Evolutionary conservation across 1,139 yeast genomes (phyloP), one percentile per base, ranked within the genome.

Genomic region (Yamadazyma sp.): DNA sequence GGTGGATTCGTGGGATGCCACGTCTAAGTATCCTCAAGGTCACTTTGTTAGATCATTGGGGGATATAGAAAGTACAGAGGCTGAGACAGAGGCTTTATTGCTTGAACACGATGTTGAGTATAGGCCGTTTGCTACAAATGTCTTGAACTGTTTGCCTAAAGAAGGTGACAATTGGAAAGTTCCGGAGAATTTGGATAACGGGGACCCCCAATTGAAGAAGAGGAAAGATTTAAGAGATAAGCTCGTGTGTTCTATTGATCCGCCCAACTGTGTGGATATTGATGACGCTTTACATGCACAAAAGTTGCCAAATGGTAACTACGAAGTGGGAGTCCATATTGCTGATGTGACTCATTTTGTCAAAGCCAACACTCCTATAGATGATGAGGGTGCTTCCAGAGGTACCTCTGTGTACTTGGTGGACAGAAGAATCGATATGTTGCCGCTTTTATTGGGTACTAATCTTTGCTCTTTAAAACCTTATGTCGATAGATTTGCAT

Each of bases 321-420:
- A 78, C 66, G 96, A 92, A 60, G 96, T 94, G 37, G 98, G 99
- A 55, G 99, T 94, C 24, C 99, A 94, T 59, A 94, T 94, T 67
- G 99, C 99, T 6, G 99, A 94, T 67, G 99, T 94, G 16, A 88
- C 97, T 1, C 95, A 94, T 62, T 94, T 94, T 54, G 98, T 94
- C 34, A 88, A 89, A 61, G 84, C 98, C 1, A 86, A 83, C 47
- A 89, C 97, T 4, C 82, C 98, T 0, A 71, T 94, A 44, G 98
- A 94, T 59, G 85, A 80, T 35, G 99, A 94, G 64, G 99, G 97
- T 62, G 96, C 97, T 1, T 76, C 95, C 2, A 79, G 99, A 62
- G 97, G 97, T 57, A 94, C 98, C 0, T 90, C 98, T 4, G 97
- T 92, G 3, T 94, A 94, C 62, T 73, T 94, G 45, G 98, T 94